A percentile compares a stretch with the other conserved stretches of the same genome.
phyloP scores from a whole-genome alignment of 257 asterid species.

The Ligustrum vulgare region DNA sequence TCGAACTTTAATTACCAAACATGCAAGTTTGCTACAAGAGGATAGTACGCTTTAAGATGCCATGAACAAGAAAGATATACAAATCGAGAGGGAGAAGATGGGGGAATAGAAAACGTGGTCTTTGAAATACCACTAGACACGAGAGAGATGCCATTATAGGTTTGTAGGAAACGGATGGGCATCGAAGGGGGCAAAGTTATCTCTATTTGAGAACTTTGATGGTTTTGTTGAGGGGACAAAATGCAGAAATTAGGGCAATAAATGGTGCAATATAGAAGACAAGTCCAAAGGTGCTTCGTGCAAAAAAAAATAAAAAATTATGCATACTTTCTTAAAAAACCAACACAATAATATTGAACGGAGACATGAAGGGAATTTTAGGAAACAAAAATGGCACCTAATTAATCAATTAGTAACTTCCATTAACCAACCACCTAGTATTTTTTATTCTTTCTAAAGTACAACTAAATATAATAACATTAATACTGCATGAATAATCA shows the following conservation, averaged over 20 bases:
- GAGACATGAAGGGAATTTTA: constrained; percentile 35
- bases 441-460: constrained; percentile 7
- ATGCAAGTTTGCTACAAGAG: background rate
- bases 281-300: constrained; percentile 34
- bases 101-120: constrained; percentile 35
- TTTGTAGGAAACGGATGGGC: constrained; percentile 29
- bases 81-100: constrained; percentile 1
- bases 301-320: constrained; percentile 40
- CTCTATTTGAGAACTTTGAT: constrained; percentile 68
- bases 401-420: constrained; percentile 20
- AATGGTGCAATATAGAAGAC: constrained; percentile 39
- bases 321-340: constrained; percentile 28
- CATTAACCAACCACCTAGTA: constrained; percentile 23
- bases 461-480: constrained; percentile 19
- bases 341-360: constrained; percentile 7
- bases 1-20: background rate
- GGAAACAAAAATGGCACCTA: constrained; percentile 35
- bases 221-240: constrained; percentile 92
- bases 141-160: constrained; percentile 67
- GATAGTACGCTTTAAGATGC: constrained; percentile 25
- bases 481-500: constrained; percentile 22
- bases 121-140: constrained; percentile 58
- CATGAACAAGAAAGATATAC: constrained; percentile 31
- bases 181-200: constrained; percentile 34
- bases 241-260: constrained; percentile 68